Evolutionary conservation across 371 early-diverging fungal species (phyloP).

Genomic region (Edhazardia aedis): DNA sequence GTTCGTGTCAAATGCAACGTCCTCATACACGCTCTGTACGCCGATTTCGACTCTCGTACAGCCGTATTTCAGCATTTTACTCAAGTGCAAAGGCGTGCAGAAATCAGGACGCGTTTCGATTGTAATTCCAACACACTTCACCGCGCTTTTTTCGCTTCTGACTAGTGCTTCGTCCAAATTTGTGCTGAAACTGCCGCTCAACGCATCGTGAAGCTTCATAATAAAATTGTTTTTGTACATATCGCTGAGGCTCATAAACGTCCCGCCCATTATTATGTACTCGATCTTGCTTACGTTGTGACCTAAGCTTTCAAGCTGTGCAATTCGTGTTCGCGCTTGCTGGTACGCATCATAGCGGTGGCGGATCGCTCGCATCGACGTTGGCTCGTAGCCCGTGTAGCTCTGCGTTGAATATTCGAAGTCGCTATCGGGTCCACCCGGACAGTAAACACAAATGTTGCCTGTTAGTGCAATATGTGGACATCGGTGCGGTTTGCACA

Average conservation of each 20-base stretch:
- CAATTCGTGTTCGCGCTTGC: slow-evolving; percentile 76
- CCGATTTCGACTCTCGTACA: slow-evolving; percentile 97
- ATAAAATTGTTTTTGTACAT: slow-evolving; percentile 91
- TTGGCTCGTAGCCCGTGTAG: slow-evolving; percentile 98
- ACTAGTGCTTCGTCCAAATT: slow-evolving; percentile 71
- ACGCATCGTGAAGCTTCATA: slow-evolving; percentile 78
- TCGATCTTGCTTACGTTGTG: slow-evolving; percentile 94
- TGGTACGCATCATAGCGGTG: slow-evolving; percentile 91
- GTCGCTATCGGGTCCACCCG: slow-evolving; percentile 97
- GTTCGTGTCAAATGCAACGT: slow-evolving; percentile 96
- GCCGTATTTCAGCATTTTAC: slow-evolving; percentile 92
- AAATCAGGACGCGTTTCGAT: slow-evolving; percentile 98
- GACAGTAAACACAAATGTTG: slow-evolving; percentile 97
- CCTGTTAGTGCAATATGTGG: slow-evolving; percentile 99
- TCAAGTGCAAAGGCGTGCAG: slow-evolving; percentile 78
- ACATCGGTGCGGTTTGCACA: slow-evolving; percentile 99
- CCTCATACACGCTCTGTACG: slow-evolving; percentile 96
- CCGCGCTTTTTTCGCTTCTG: slow-evolving; percentile 73
- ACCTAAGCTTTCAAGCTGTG: slow-evolving; percentile 76
- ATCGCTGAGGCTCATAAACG: slow-evolving; percentile 86
- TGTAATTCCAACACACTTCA: slow-evolving; percentile 96
- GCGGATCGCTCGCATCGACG: slow-evolving; percentile 95
- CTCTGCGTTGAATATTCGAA: slow-evolving; percentile 99
- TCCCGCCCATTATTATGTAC: slow-evolving; percentile 98
- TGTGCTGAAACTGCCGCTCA: slow-evolving; percentile 63